Base-by-base conservation (phyloP, 768 basidiomycete genomes). In the Rhodotorula paludigena region DNA sequence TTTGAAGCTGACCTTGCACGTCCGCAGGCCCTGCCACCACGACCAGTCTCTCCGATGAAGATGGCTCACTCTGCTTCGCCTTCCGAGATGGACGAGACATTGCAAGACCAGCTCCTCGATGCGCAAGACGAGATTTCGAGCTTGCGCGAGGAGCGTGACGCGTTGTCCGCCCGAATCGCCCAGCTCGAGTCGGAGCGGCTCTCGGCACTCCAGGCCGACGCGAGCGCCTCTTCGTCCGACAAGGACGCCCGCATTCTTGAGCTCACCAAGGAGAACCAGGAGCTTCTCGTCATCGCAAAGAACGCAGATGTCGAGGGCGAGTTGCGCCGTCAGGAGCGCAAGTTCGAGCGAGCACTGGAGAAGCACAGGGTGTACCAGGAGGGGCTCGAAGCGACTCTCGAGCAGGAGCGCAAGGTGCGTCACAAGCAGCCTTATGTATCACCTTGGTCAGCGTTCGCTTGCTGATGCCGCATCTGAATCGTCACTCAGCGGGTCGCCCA, bases 91-190 rank as follows among this genome's bases (percentile, higher is more conserved):
- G 45, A 38, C 14, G 25, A 57, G 20, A 21, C 58, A 7, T 42
- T 71, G 12, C 62, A 67, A 7, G 75, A 76, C 10, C 60, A 69
- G 55, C 54, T 73, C 23, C 56, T 65, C 32, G 74, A 74, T 41
- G 32, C 60, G 9, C 63, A 69, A 36, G 74, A 74, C 60, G 94
- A 98, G 79, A 93, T 98, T 57, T 89, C 91, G 55, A 88, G 91
- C 49, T 84, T 96, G 63, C 89, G 86, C 80, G 81, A 78, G 10
- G 84, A 90, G 42, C 81, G 91, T 41, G 79, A 82, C 21, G 88
- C 89, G 11, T 65, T 68, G 69, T 81, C 85, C 45, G 87, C 89
- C 76, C 83, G 84, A 15, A 87, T 87, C 57, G 86, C 48, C 80
- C 81, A 59, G 80, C 80, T 63, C 80, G 84, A 63, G 39, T 48